Base-by-base conservation (phyloP, 2,329 filamentous ascomycete species). In the Aureobasidium sp. region DNA sequence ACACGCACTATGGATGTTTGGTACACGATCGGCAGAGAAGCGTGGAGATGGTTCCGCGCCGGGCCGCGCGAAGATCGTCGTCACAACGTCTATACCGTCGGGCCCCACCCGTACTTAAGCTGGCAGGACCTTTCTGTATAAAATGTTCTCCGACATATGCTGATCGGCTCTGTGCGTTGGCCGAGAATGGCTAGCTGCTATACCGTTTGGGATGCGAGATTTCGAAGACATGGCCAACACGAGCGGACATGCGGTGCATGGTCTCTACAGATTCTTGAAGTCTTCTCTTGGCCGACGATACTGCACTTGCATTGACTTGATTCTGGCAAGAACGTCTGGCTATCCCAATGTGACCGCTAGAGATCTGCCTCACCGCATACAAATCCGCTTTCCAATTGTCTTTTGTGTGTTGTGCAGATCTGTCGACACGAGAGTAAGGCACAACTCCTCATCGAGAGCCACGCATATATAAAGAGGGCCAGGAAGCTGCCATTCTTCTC, bases 31-130 rank as follows among this genome's bases (percentile, higher is more conserved):
- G 4, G 11, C 25, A 11, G 5, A 25, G 5, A 57, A 57, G 53
- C 53, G 25, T 57, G 7, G 15, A 17, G 37, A 14, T 25, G 42
- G 55, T 31, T 48, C 48, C 41, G 42, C 42, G 20, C 31, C 42
- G 42, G 55, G n/a, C 42, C 55, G 42, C 55, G 55, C 55, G 55
- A 44, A 59, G 42, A 37, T 31, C 14, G 29, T 48, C 20, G 8
- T 25, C 14, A 14, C 8, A 34, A 11, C 9, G 31, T 34, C 31
- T 34, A 34, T 34, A 31, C 9, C 55, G 29, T 59, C 31, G 14
- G 39, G 17, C 39, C 5, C 39, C 37, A 8, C 53, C 34, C 2
- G 27, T 2, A 25, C 15, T 14, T 12, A 7, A n/a, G 8, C n/a
- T 36, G 11, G 25, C 12, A 17, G 34, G 17, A 17, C 14, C n/a